Percentiles rank a stretch among this genome's conserved stretches.
phyloP scores from a whole-genome alignment of 208 protist genomes.

The Leishmania gerbilli region DNA sequence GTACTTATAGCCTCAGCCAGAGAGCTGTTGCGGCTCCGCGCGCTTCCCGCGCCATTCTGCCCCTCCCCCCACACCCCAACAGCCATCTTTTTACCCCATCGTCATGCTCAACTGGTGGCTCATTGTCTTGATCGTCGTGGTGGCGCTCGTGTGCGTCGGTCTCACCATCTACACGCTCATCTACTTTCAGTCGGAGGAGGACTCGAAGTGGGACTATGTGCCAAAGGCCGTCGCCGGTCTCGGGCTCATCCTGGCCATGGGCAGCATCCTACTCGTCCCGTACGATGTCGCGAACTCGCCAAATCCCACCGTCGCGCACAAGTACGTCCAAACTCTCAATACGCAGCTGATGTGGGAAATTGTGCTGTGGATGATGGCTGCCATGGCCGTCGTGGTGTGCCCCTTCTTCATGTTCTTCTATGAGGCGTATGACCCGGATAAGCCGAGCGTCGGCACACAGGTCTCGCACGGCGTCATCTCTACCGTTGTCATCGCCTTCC shows the following conservation, averaged over 20 bases:
- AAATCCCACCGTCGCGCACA: slow-evolving; percentile 59
- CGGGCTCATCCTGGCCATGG: slow-evolving; percentile 73
- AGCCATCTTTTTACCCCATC: background rate
- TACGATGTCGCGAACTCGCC: slow-evolving; percentile 91
- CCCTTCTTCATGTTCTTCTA: slow-evolving; percentile 95
- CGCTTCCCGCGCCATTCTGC: background rate
- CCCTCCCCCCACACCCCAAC: too few species aligned
- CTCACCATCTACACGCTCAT: slow-evolving; percentile 65
- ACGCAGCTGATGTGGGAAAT: slow-evolving; percentile 90
- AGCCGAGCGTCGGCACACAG: slow-evolving; percentile 53
- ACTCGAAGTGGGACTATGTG: slow-evolving; percentile 46
- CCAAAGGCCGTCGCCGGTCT: slow-evolving; percentile 77
- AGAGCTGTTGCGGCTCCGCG: background rate
- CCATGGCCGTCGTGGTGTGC: slow-evolving; percentile 78
- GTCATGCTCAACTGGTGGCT: slow-evolving; percentile 88
- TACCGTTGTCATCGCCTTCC: slow-evolving; percentile 56
- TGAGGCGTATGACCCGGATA: slow-evolving; percentile 91
- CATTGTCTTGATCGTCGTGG: slow-evolving; percentile 70
- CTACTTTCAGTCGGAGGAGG: slow-evolving; percentile 79
- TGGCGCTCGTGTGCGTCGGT: slow-evolving; percentile 58
- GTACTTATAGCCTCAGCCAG: background rate
- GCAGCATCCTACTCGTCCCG: slow-evolving; percentile 90
- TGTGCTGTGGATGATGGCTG: slow-evolving; percentile 75
- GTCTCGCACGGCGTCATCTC: slow-evolving; percentile 72
- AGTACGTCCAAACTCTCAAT: slow-evolving; percentile 73